Base-by-base conservation (phyloP, 2,329 filamentous ascomycete species). In the Curvularia eragrostidis region DNA sequence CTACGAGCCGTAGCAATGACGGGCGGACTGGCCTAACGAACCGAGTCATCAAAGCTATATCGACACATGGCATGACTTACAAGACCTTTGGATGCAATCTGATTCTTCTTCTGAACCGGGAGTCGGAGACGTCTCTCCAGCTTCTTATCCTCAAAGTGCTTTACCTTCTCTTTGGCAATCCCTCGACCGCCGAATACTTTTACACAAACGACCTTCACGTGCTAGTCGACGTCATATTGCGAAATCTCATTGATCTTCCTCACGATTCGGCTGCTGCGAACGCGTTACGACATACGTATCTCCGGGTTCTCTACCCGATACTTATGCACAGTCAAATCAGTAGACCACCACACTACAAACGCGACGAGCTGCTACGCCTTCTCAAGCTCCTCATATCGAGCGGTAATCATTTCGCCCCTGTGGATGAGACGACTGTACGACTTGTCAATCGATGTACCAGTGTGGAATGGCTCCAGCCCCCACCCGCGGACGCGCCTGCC, bases 31-130 rank as follows among this genome's bases (percentile, higher is more conserved):
- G 86, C 4, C 78, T 96, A 55, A 98, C 95, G 3, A 99, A 99
- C 73, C 89, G 93, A 65, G 92, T 99, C 48, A 89, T 99, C 77
- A 98, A 98, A 75, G 84, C 93, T 38, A 83, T 99, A 42, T 94
- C 92, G 52, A 83, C 91, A 23, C 85, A 95, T 70, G 94, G 94
- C 3, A 85, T 87, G 48, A 83, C 83, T 1, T 98, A 93, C 75
- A 93, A 94, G 72, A 97, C 94, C 0, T 99, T 99, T 80, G 95
- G 95, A 51, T 94, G 97, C 80, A 99, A 98, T 67, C 90, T 99
- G 59, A 99, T 99, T 63, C 82, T 99, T 5, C 85, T 99, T 1
- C 84, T 99, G 38, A 99, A 99, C 74, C 89, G 95, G 68, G 95
- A 98, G 81, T 85, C 90, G 9, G 93, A 98, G 77, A 96, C 95